A percentile compares a stretch with the other conserved stretches of the same genome.
These are phyloP conservation scores for Alternaria triticina DNA, from an alignment of 2,329 filamentous ascomycete species.

Conservation along the genomic window DNA sequence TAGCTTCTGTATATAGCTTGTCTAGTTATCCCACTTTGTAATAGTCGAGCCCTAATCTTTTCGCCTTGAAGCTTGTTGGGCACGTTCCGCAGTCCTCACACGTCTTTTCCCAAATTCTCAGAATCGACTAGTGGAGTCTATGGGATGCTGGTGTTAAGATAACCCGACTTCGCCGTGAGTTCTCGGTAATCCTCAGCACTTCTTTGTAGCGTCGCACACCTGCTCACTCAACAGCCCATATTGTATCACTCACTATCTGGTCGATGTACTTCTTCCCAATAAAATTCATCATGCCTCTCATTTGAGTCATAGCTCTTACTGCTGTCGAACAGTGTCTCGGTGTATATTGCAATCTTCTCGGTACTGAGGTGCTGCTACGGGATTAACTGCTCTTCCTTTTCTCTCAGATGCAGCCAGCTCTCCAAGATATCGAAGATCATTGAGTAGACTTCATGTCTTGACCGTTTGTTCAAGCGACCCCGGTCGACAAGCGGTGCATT, in stretches of 20 bases:
- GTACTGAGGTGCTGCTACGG: not conserved
- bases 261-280: not conserved
- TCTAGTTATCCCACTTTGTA: not conserved
- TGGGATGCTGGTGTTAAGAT: not conserved
- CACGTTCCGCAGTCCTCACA: not conserved
- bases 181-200: not conserved
- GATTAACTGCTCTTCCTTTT: not conserved
- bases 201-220: not conserved
- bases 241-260: not conserved
- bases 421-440: not conserved
- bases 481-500: not conserved
- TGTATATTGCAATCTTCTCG: not conserved
- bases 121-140: not conserved
- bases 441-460: not conserved
- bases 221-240: not conserved
- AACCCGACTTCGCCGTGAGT: not conserved
- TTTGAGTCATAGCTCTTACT: not conserved
- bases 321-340: not conserved
- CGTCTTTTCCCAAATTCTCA: not conserved
- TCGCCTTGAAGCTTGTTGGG: not conserved
- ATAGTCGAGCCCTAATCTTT: not conserved
- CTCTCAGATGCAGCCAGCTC: not conserved
- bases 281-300: not conserved
- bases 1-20: not conserved
- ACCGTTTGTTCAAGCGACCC: not conserved